Evolutionary conservation across 1,284 basidiomycete genomes (phyloP), one percentile per base, ranked within the genome.

Genomic region (Kwoniella shivajii): DNA sequence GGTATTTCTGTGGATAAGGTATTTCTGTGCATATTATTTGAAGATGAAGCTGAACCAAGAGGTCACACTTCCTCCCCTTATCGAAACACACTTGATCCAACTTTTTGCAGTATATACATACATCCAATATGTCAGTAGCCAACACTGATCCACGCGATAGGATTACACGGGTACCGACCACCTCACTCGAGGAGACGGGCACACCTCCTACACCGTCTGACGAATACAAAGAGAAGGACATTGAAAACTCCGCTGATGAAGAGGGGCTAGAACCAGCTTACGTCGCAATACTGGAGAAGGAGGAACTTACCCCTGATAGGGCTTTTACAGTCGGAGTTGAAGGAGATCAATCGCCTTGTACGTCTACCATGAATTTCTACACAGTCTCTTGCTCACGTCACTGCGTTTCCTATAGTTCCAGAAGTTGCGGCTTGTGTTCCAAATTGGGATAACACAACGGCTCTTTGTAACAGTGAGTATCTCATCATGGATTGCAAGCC

Each of bases 401-500:
- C 27, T 33, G 20, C 16, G 1, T 10, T 18, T 11, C n/a, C n/a
- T 33, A 0, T 27, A 65, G 61, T 67, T 55, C 65, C 65, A 14
- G 65, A 66, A 31, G 67, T 66, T 10, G 61, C 60, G 18, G 67
- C 67, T 6, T 67, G 65, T 58, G 67, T 69, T 43, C 60, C 65
- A 10, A 69, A 65, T 48, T 62, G 61, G 13, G 67, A 69, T 47
- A 63, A 67, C 42, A 63, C 67, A 1, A 58, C 39, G 6, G 50
- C 62, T n/a, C 24, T 51, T 4, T 61, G 64, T 34, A 68, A 64
- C 51, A 63, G 65, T 64, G 56, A 59, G 65, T 56, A 6, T 11
- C 20, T 39, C 31, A 24, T 46, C 22, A 46, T 9, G 11, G 4
- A 10, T 29, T 33, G 29, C 31, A 38, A 18, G 13, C 11, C 26